Evolutionary conservation across 352 stramenopile genomes (phyloP), one percentile per base, ranked within the genome.

Genomic region (Globisporangium okanoganense): DNA sequence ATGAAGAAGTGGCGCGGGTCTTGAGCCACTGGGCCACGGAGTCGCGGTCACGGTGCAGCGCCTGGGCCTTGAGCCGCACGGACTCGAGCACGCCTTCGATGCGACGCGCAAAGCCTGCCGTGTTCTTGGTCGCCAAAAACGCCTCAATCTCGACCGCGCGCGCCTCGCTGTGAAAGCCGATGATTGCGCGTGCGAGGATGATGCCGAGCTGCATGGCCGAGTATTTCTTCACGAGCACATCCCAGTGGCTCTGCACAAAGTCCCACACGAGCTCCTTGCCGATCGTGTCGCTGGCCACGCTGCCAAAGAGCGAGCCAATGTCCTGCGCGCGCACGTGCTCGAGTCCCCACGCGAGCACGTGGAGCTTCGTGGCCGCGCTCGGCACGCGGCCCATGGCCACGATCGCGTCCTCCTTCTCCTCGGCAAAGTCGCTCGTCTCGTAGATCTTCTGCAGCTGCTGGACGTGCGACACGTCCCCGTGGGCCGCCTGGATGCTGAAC

Each of bases 281-380:
- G 20, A 68, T 45, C 18, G 69, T 69, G 35, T 88, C 75, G 45
- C 64, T 73, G 3, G 76, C 76, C 20, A 95, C 76, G 35, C 81
- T 79, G 10, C 48, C 67, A 51, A 95, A 82, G 5, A 80, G 64
- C 4, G 59, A 64, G 18, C 73, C 67, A 47, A 87, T 79, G 36
- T 95, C 84, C 63, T 95, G 85, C 20, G 72, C 70, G 0, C 83
- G 79, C 10, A 93, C 79, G 40, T 77, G 76, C 13, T 75, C 69
- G 3, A 96, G 57, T 2, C 79, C 73, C 78, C 82, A 96, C 49
- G 92, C 75, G n/a, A 96, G 72, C 13, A 89, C 76, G 50, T 85
- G 72, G 35, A 67, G 68, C 63, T 94, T 85, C 6, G 73, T 38
- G 13, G 59, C 41, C 22, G 68, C 55, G 45, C 75, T 59, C 22